A percentile compares a stretch with the other conserved stretches of the same genome.
Conservation (phyloP, 1,284 basidiomycete genomes). For the Tylopilus sp. region DNA sequence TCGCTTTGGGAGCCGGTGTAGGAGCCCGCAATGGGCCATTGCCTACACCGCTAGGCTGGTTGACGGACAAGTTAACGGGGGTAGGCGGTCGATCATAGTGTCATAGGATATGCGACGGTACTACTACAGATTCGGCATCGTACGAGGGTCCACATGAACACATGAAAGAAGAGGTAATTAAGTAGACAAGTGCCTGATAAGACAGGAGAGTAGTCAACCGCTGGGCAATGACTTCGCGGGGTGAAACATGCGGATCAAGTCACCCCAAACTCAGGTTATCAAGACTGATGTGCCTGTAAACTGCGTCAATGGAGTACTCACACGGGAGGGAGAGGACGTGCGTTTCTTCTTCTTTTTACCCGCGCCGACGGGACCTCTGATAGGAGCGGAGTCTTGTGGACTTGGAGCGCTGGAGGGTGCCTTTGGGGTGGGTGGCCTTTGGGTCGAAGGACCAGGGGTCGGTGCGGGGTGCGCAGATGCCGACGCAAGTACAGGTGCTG, state of each 20-base stretch:
- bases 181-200: not conserved
- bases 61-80: constrained; percentile 70
- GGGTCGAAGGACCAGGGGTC: constrained; percentile 54
- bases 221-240: not conserved
- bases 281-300: constrained; percentile 29
- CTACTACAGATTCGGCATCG: not conserved
- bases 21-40: constrained; percentile 61
- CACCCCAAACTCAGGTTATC: constrained; percentile 17
- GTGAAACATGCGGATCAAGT: not conserved
- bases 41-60: constrained; percentile 75
- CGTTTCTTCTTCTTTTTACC: constrained; percentile 62
- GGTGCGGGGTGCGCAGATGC: constrained; percentile 39
- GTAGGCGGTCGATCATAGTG: constrained; percentile 35
- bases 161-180: constrained; percentile 6
- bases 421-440: constrained; percentile 46
- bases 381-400: constrained; percentile 43
- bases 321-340: constrained; percentile 7
- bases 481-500: constrained; percentile 40
- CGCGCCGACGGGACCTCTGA: constrained; percentile 49
- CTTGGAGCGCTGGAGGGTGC: constrained; percentile 38
- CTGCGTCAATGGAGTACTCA: constrained; percentile 6
- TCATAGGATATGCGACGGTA: not conserved
- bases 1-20: constrained; percentile 59
- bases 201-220: too few relatives aligned
- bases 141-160: not conserved